phyloP scores from a whole-genome alignment of 2,329 filamentous ascomycete species.

The Hypoxylon sp. region DNA sequence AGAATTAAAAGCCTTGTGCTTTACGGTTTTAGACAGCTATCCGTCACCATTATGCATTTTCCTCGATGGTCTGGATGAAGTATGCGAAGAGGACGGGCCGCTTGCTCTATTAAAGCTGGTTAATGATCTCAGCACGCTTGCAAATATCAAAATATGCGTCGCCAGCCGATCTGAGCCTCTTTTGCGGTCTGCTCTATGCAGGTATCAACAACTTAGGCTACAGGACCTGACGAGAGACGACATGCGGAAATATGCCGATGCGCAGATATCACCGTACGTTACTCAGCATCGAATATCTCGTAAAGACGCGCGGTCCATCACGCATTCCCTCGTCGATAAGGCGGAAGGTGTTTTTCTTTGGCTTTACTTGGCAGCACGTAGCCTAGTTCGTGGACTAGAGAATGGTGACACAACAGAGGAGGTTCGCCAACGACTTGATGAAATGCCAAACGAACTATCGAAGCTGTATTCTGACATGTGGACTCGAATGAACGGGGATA shows the following conservation, averaged over 20 bases:
- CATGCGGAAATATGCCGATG: neutral
- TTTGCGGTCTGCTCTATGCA: neutral
- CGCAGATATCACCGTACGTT: neutral
- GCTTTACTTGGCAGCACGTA: slow-evolving; percentile 11
- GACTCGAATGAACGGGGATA: slow-evolving; percentile 23
- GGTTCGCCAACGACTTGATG: slow-evolving; percentile 8
- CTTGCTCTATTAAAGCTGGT: slow-evolving; percentile 2
- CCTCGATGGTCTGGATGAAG: slow-evolving; percentile 27
- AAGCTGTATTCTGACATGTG: slow-evolving; percentile 31
- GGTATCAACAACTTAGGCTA: slow-evolving; percentile 14
- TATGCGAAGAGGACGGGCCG: slow-evolving; percentile 16
- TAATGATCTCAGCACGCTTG: neutral
- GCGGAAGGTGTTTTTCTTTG: slow-evolving; percentile 24
- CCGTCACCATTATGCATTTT: slow-evolving; percentile 23
- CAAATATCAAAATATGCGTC: slow-evolving; percentile 24
- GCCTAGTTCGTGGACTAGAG: slow-evolving; percentile 12
- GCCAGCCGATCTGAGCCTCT: slow-evolving; percentile 15
- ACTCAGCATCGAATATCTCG: neutral
- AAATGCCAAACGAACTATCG: slow-evolving; percentile 23
- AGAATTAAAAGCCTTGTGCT: slow-evolving; percentile 4
- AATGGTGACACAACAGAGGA: neutral
- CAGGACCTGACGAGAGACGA: slow-evolving; percentile 22
- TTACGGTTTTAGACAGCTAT: slow-evolving; percentile 4
- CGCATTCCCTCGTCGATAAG: slow-evolving; percentile 2
- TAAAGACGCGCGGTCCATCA: neutral